Conservation (phyloP, 148 eudicot species). For the Persicaria maculosa region DNA sequence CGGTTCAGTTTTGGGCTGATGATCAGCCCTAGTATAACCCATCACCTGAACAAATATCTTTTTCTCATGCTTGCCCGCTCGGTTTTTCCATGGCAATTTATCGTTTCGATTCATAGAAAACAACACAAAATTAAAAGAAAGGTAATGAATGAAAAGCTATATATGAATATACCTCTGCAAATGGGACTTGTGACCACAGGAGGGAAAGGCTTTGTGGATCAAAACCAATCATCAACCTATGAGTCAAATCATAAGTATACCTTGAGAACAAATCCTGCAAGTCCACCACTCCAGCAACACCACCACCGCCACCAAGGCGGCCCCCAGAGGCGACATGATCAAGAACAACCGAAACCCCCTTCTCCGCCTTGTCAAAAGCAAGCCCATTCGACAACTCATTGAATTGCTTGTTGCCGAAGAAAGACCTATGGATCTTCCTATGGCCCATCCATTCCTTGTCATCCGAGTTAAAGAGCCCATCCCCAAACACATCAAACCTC, state of each 20-base stretch:
- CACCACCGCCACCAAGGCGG: background rate
- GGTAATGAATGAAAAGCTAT: no score
- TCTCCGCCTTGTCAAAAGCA: conserved; percentile 14
- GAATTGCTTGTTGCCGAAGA: conserved; percentile 2
- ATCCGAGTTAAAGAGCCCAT: no score
- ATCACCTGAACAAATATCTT: no score
- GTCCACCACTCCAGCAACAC: conserved; percentile 11
- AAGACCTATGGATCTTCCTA: background rate
- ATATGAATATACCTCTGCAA: no score
- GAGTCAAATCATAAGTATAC: conserved; percentile 22
- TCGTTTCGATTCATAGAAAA: no score
- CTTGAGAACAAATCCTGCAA: conserved; percentile 24
- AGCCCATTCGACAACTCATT: background rate
- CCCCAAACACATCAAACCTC: no score
- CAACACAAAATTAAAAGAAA: no score
- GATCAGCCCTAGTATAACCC: no score
- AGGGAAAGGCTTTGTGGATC: conserved; percentile 21
- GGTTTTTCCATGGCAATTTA: no score
- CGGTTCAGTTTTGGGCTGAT: no score
- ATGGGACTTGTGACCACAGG: conserved; percentile 4
- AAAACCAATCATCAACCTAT: conserved; percentile 14
- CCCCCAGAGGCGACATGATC: conserved; percentile 4
- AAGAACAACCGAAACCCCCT: conserved; percentile 20
- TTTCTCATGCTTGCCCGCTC: no score
- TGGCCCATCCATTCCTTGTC: no score